Evolutionary conservation across 306 rosid species (phyloP).

Genomic region (Gastrolobium bilobum): DNA sequence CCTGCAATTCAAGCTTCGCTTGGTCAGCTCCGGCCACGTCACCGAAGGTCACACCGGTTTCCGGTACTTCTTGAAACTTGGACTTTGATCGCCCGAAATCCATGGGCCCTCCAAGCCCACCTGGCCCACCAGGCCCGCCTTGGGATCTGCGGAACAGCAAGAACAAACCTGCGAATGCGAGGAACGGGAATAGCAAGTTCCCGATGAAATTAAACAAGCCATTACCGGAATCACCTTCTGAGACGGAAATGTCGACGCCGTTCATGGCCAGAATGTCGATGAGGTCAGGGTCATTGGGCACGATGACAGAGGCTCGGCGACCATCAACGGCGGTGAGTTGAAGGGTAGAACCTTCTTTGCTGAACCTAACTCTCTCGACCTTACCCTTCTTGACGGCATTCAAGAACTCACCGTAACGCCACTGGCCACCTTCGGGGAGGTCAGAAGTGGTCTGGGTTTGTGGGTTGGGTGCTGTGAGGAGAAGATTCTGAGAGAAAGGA

Average conservation of each 20-base stretch:
- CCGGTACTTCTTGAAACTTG: conserved; percentile 94
- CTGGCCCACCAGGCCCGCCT: conserved; percentile 93
- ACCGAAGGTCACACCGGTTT: conserved; percentile 85
- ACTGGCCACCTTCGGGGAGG: conserved; percentile 89
- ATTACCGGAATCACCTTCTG: conserved; percentile 84
- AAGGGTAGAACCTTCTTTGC: conserved; percentile 90
- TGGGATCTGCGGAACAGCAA: conserved; percentile 86
- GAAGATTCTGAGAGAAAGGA: conserved; percentile 74
- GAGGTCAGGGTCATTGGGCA: conserved; percentile 97
- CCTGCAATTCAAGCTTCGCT: conserved; percentile 90
- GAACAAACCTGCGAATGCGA: conserved; percentile 94
- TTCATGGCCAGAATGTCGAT: conserved; percentile 96
- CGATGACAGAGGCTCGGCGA: conserved; percentile 84
- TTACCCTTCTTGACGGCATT: conserved; percentile 96
- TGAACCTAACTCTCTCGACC: conserved; percentile 91
- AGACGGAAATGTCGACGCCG: conserved; percentile 92
- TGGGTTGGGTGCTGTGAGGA: conserved; percentile 81
- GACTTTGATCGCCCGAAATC: conserved; percentile 95
- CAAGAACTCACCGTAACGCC: conserved; percentile 97
- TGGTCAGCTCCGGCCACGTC: conserved; percentile 99
- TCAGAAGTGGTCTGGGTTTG: conserved; percentile 70
- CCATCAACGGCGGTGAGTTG: conserved; percentile 94
- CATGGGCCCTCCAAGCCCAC: conserved; percentile 98
- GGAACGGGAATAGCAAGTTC: conserved; percentile 79
- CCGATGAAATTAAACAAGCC: conserved; percentile 83